Evolutionary conservation across 106 monocot genomes (phyloP).

Genomic region (Dioscorea dumetorum): DNA sequence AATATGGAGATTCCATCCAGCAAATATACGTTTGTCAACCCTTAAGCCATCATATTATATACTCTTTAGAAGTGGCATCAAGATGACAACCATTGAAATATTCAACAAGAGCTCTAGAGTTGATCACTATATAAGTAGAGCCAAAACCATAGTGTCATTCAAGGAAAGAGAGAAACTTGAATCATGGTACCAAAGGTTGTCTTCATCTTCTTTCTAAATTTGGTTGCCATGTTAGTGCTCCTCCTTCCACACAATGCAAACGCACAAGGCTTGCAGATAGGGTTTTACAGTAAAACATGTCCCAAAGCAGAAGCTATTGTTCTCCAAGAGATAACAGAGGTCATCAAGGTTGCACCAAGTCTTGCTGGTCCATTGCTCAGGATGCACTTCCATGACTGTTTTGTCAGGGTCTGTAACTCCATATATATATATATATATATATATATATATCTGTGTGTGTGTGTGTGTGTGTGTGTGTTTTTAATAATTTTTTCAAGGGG

Average conservation of each 20-base stretch:
- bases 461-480: too few relatives aligned
- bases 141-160: neutral
- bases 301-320: constrained; percentile 52
- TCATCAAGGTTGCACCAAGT: constrained; percentile 28
- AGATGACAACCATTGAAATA: neutral
- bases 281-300: constrained; percentile 52
- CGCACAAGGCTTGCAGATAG: constrained; percentile 36
- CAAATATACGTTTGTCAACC: too few relatives aligned
- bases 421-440: neutral
- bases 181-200: neutral
- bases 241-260: constrained; percentile 6
- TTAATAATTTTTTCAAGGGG: neutral
- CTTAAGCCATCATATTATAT: too few relatives aligned
- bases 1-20: too few relatives aligned
- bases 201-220: constrained; percentile 3
- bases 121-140: neutral
- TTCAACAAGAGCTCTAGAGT: neutral
- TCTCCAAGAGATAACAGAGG: constrained; percentile 19
- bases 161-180: neutral
- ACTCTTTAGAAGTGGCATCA: neutral
- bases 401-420: constrained; percentile 36
- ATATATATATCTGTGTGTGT: too few relatives aligned
- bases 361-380: constrained; percentile 58
- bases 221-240: constrained; percentile 3
- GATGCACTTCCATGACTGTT: constrained; percentile 79